Evolutionary conservation across 1,139 yeast species (phyloP), one percentile per base, ranked within the genome.

Genomic region (Spencermartinsiella ligniputridi): DNA sequence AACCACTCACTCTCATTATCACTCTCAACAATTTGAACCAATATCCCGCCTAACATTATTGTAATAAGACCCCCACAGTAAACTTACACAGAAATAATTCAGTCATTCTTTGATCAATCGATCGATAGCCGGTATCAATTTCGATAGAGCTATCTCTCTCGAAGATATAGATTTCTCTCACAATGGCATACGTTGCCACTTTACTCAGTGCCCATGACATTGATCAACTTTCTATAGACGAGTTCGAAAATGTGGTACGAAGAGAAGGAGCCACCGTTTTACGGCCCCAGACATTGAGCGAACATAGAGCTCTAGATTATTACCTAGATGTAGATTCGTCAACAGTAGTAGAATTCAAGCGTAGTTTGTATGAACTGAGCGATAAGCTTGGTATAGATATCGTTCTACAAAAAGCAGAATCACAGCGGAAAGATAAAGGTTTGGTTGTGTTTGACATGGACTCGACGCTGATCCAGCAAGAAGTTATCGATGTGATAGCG

Each of bases 391-490:
- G 33, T 9, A 63, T 72, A 12, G 83, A 79, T 51, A 53, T 79
- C 12, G 61, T 77, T 12, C 64, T 77, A 13, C 84, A 78, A 55
- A 51, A 49, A 36, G 59, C 68, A 41, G 63, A 64, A 40, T 63
- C 66, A 35, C 61, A 53, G 36, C 49, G 63, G 12, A 46, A 47
- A 34, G 46, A 46, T 21, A 85, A 83, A 60, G 76, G 78, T 55
- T 71, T 92, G 40, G 81, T 87, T 51, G 87, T 94, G 17, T 94
- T 94, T 59, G 98, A 94, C 59, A 94, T 94, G 98, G 99, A 94
- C 68, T 90, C 97, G 1, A 94, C 98, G 0, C 70, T 94, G 61
- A 94, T 94, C 54, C 83, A 86, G 64, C 97, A 94, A 66, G 99
- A 94, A 66, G 97, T 92, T 39, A 92, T 92, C 54, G 99, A 94